These are phyloP conservation scores for Trichocladium antarcticum DNA, from an alignment of 495 filamentous ascomycete genomes.

Conservation along the genomic window DNA sequence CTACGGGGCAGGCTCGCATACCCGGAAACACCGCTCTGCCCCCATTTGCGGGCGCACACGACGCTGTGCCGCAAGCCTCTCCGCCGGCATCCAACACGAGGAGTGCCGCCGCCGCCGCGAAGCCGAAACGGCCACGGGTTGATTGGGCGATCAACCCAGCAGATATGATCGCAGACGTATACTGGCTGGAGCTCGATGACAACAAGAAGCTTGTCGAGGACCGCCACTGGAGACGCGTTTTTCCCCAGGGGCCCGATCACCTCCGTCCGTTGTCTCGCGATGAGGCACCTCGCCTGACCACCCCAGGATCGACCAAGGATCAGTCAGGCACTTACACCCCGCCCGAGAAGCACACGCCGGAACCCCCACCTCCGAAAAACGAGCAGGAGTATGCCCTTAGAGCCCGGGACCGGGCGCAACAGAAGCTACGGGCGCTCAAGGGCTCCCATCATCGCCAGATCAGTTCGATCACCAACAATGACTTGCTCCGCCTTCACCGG, in stretches of 20 bases:
- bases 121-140: constrained; percentile 53
- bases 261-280: constrained; percentile 16
- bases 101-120: constrained; percentile 24
- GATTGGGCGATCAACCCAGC: constrained; percentile 71
- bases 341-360: constrained; percentile 9
- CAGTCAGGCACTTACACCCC: constrained; percentile 8
- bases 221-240: constrained; percentile 57
- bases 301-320: constrained; percentile 19
- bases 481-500: constrained; percentile 30
- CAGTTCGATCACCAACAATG: constrained; percentile 30
- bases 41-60: constrained; percentile 37
- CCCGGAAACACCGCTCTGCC: constrained; percentile 47
- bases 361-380: constrained; percentile 8
- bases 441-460: constrained; percentile 38
- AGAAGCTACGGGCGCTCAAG: constrained; percentile 40
- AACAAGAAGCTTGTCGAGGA: constrained; percentile 70
- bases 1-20: constrained; percentile 22
- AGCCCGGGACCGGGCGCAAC: constrained; percentile 36
- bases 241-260: constrained; percentile 34
- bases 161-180: constrained; percentile 72
- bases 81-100: constrained; percentile 25
- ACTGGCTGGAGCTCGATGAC: constrained; percentile 68
- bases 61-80: constrained; percentile 22
- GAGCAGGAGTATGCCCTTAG: constrained; percentile 26
- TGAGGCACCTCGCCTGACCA: constrained; percentile 9